Conservation (phyloP, 495 filamentous ascomycete species). For the Penicillium chermesinum region DNA sequence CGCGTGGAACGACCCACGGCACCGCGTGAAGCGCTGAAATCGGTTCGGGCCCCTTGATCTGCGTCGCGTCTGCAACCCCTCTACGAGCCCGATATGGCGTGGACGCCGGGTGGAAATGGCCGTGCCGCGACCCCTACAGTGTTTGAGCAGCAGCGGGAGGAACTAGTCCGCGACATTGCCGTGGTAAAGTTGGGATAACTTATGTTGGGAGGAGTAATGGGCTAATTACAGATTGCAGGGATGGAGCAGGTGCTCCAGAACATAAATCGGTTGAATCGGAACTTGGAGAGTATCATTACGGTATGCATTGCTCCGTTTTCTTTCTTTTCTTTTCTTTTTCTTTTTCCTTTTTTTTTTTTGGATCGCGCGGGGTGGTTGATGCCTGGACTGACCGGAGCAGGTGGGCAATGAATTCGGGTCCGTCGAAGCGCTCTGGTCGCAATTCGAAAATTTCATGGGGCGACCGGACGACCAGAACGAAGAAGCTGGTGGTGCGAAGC, state of each 20-base stretch:
- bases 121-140: slow-evolving; percentile 34
- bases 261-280: slow-evolving; percentile 91
- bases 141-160: slow-evolving; percentile 79
- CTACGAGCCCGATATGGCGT: too few relatives aligned
- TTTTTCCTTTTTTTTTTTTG: too few relatives aligned
- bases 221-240: slow-evolving; percentile 44
- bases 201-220: not conserved
- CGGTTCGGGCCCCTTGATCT: not conserved
- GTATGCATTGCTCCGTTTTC: slow-evolving; percentile 53
- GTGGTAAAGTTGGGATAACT: slow-evolving; percentile 43
- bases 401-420: slow-evolving; percentile 96
- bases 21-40: not conserved
- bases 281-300: slow-evolving; percentile 84
- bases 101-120: slow-evolving; percentile 29
- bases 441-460: slow-evolving; percentile 95
- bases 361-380: too few relatives aligned
- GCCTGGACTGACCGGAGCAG: slow-evolving; percentile 33
- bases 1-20: not conserved
- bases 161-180: slow-evolving; percentile 73
- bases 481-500: slow-evolving; percentile 20
- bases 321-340: too few relatives aligned
- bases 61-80: too few relatives aligned
- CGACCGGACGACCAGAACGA: slow-evolving; percentile 54
- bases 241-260: slow-evolving; percentile 94
- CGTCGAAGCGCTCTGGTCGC: slow-evolving; percentile 93